A percentile compares a stretch with the other conserved stretches of the same genome.
Conservation (phyloP, 1,284 basidiomycete genomes). For the Porphyrellus sp. region DNA sequence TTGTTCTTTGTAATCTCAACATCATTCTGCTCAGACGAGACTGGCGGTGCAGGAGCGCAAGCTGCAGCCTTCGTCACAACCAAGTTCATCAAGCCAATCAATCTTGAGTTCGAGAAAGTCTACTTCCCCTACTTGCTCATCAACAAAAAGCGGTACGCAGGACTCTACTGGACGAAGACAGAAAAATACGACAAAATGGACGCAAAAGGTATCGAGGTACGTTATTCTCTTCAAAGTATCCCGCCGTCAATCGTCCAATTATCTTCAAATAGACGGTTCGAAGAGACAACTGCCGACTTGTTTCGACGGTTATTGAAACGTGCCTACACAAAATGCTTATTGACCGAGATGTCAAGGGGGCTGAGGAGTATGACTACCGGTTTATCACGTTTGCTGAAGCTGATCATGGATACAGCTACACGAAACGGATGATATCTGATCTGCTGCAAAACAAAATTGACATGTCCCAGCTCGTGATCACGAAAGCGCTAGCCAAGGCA, state of each 20-base stretch:
- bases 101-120: slow-evolving; percentile 97
- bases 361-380: slow-evolving; percentile 68
- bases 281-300: slow-evolving; percentile 92
- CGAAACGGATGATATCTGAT: slow-evolving; percentile 89
- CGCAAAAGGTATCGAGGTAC: slow-evolving; percentile 94
- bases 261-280: slow-evolving; percentile 76
- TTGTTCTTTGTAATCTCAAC: background rate
- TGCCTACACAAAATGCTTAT: slow-evolving; percentile 96
- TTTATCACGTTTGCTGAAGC: slow-evolving; percentile 4
- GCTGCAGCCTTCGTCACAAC: slow-evolving; percentile 91
- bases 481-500: slow-evolving; percentile 88
- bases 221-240: slow-evolving; percentile 20
- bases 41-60: slow-evolving; percentile 66
- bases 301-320: slow-evolving; percentile 94
- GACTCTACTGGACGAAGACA: slow-evolving; percentile 90
- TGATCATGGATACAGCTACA: slow-evolving; percentile 59
- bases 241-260: background rate
- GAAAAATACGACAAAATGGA: slow-evolving; percentile 99
- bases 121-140: slow-evolving; percentile 97
- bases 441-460: slow-evolving; percentile 93
- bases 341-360: slow-evolving; percentile 87
- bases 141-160: slow-evolving; percentile 96
- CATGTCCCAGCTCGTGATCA: slow-evolving; percentile 97
- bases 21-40: background rate
- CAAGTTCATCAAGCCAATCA: slow-evolving; percentile 93